A percentile compares a stretch with the other conserved stretches of the same genome.
Evolutionary conservation across 2,329 filamentous ascomycete genomes (phyloP).

Genomic region (Diaporthe aspalathi): DNA sequence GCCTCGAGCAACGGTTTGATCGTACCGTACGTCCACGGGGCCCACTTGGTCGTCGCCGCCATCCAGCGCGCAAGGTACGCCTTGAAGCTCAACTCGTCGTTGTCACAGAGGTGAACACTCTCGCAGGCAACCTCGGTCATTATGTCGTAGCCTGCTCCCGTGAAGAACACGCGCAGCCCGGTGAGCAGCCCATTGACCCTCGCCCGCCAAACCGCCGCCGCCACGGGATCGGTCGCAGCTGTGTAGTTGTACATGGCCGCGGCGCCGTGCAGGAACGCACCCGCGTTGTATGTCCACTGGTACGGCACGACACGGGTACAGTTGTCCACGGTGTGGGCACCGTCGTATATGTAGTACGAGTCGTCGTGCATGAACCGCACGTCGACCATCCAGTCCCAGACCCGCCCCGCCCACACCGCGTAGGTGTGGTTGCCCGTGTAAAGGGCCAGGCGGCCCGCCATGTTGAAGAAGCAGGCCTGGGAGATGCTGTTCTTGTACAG

Average conservation of each 20-base stretch:
- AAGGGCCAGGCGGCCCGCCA: constrained; percentile 69
- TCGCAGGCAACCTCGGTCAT: constrained; percentile 77
- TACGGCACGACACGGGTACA: constrained; percentile 69
- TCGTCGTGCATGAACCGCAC: constrained; percentile 65
- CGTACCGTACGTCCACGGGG: constrained; percentile 65
- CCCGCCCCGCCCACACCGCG: constrained; percentile 76
- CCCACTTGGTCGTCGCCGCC: constrained; percentile 71
- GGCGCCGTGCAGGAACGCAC: constrained; percentile 72
- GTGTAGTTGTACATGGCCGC: constrained; percentile 77
- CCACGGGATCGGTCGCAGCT: constrained; percentile 45
- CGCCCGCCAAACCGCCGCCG: constrained; percentile 61
- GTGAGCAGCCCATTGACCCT: constrained; percentile 68
- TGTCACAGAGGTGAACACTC: constrained; percentile 67
- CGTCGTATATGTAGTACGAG: constrained; percentile 67
- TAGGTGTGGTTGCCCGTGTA: constrained; percentile 81
- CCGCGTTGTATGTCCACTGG: constrained; percentile 78
- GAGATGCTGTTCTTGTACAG: constrained; percentile 53
- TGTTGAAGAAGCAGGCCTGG: constrained; percentile 62
- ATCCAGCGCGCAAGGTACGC: constrained; percentile 72
- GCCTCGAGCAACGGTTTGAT: constrained; percentile 65
- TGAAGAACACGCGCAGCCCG: constrained; percentile 63
- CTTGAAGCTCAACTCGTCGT: constrained; percentile 72
- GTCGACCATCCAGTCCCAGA: constrained; percentile 73
- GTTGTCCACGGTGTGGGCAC: constrained; percentile 66
- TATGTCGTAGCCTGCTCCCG: constrained; percentile 54